Conservation (phyloP, 495 filamentous ascomycete species). For the Pseudomonodictys pantanalensis region DNA sequence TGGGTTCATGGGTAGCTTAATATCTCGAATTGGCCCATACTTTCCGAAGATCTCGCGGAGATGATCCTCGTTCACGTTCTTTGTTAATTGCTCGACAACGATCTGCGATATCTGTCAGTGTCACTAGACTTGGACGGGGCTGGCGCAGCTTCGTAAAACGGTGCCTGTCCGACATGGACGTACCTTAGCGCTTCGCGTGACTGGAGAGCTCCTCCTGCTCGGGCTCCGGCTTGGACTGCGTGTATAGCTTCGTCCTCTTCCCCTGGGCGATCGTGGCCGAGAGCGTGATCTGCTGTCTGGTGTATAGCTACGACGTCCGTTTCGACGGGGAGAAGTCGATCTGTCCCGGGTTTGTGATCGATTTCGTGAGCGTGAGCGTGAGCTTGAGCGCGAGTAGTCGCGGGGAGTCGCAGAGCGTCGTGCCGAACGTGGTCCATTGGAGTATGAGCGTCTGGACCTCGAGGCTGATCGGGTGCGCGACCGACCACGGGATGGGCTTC, state of each 20-base stretch:
- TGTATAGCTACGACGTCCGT: slow-evolving; percentile 46
- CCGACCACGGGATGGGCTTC: slow-evolving; percentile 36
- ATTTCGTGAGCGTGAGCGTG: slow-evolving; percentile 13
- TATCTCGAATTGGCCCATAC: slow-evolving; percentile 79
- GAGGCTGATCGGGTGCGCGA: slow-evolving; percentile 31
- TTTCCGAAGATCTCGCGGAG: slow-evolving; percentile 86
- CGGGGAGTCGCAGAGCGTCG: slow-evolving; percentile 53
- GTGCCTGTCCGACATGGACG: too few species aligned
- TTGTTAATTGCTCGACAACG: slow-evolving; percentile 92
- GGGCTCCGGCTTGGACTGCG: slow-evolving; percentile 45
- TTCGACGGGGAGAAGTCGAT: slow-evolving; percentile 10
- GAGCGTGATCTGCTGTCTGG: slow-evolving; percentile 42
- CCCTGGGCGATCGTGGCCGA: slow-evolving; percentile 7
- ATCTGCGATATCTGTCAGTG: slow-evolving; percentile 55
- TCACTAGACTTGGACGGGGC: too few species aligned
- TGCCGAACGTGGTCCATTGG: slow-evolving; percentile 38
- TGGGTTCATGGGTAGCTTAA: slow-evolving; percentile 87
- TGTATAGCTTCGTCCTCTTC: slow-evolving; percentile 48
- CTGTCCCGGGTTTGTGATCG: slow-evolving; percentile 10
- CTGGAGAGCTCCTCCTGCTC: slow-evolving; percentile 28
- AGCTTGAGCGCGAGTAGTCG: slow-evolving; percentile 37
- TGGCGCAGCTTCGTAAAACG: too few species aligned
- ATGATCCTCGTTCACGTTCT: slow-evolving; percentile 87
- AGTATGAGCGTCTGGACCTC: slow-evolving; percentile 1
- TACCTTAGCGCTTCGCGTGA: slow-evolving; percentile 60